phyloP scores from a whole-genome alignment of 164 flowering plant genomes.

The Pachysandra terminalis region DNA sequence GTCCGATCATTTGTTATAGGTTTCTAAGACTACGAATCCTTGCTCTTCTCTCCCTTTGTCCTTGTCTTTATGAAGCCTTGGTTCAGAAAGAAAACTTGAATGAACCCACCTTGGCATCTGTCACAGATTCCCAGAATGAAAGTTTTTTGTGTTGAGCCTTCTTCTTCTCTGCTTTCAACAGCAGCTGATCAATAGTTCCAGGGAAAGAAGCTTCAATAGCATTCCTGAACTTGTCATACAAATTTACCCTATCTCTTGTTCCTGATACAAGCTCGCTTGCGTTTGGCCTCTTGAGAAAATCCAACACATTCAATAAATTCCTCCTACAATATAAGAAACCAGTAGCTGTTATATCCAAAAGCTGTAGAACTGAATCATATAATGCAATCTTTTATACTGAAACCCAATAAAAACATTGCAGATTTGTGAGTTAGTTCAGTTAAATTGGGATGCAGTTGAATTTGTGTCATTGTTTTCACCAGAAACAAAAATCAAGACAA shows the following conservation, averaged over 20 bases:
- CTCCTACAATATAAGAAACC: slow-evolving; percentile 50
- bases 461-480: too few relatives aligned
- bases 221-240: slow-evolving; percentile 75
- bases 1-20: too few relatives aligned
- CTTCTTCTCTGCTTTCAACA: slow-evolving; percentile 56
- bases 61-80: neutral
- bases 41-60: neutral
- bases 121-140: slow-evolving; percentile 86
- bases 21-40: too few relatives aligned
- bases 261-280: slow-evolving; percentile 91
- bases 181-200: slow-evolving; percentile 60
- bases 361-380: neutral
- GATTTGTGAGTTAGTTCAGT: too few relatives aligned
- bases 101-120: slow-evolving; percentile 73
- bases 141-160: slow-evolving; percentile 46
- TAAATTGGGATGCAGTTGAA: too few relatives aligned
- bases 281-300: slow-evolving; percentile 85
- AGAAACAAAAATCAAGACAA: too few relatives aligned
- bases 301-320: slow-evolving; percentile 85
- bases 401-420: too few relatives aligned
- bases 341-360: slow-evolving; percentile 1
- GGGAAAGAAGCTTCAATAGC: slow-evolving; percentile 71
- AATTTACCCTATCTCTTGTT: slow-evolving; percentile 78
- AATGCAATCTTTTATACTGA: too few relatives aligned
- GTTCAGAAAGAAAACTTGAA: slow-evolving; percentile 82